Evolutionary conservation across 2,329 filamentous ascomycete species (phyloP), one percentile per base, ranked within the genome.

Genomic region (Diaporthe citriasiana): DNA sequence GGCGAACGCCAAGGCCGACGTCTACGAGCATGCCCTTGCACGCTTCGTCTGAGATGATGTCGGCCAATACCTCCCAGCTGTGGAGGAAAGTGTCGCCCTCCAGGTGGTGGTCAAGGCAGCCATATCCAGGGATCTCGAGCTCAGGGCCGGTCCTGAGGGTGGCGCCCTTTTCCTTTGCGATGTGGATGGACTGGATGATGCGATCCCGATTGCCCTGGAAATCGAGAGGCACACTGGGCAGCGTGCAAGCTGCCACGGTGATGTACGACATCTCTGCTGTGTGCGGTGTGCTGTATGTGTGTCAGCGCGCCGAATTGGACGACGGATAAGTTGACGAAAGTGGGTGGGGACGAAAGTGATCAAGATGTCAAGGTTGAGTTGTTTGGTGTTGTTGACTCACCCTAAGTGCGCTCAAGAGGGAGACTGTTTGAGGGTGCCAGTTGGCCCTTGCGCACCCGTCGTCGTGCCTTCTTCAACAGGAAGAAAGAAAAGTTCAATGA

Each of bases 201-300:
- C 92, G 86, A 65, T 87, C 85, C 2, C 86, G 82, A 78, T 94
- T 94, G 50, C 91, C 91, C 76, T 89, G 85, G 77, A 89, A 93
- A 79, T 93, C 91, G 10, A 93, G 85, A 12, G 89, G 80, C 12
- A 83, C 79, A 55, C 82, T 83, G 15, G 81, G 79, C 25, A 83
- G 74, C 22, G 82, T 82, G 25, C 81, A 81, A 33, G 82, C 81
- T 3, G 82, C 82, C 35, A 84, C 81, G 4, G 82, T 82, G 40
- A 84, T 76, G 59, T 80, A 81, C 3, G 76, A 77, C 81, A 81
- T 82, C 33, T 19, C 50, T 56, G 27, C 10, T 42, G 40, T 19
- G 22, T 27, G 22, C 5, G 17, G 42, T 22, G n/a, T n/a, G n/a
- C 42, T 15, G 6, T 22, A 50, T 25, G 22, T 33, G 47, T n/a